Percentiles rank a stretch among this genome's conserved stretches.
Evolutionary conservation across 2,329 filamentous ascomycete species (phyloP).

Genomic region (Ustilaginoidea virens): DNA sequence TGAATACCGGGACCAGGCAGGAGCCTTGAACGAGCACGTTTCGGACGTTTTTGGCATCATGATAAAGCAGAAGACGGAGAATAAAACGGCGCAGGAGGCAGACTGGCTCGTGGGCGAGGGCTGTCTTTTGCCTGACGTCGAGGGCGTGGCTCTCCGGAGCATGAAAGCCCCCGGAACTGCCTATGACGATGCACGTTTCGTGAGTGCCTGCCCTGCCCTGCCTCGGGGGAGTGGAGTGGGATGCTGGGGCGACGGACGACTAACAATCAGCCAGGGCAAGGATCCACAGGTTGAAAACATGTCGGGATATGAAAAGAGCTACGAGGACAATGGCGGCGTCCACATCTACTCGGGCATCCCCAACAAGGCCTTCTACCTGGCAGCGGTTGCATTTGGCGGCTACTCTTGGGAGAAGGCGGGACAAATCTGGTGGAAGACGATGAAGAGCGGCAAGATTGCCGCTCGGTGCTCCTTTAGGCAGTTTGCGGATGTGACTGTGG

Average conservation of each 20-base stretch:
- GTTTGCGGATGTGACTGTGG: conserved; percentile 32
- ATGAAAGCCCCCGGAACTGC: conserved; percentile 39
- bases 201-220: too few relatives aligned
- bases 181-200: conserved; percentile 34
- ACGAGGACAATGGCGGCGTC: conserved; percentile 35
- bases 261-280: conserved; percentile 22
- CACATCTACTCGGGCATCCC: conserved; percentile 42
- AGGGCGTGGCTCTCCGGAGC: conserved; percentile 34
- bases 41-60: conserved; percentile 42
- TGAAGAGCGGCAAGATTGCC: conserved; percentile 26
- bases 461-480: conserved; percentile 27
- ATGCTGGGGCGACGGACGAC: not conserved
- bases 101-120: conserved; percentile 41
- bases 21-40: conserved; percentile 40
- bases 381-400: conserved; percentile 30
- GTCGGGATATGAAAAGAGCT: conserved; percentile 22
- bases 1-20: conserved; percentile 33
- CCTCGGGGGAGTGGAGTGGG: too few relatives aligned
- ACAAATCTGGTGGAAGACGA: conserved; percentile 35
- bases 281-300: conserved; percentile 37
- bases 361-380: conserved; percentile 40
- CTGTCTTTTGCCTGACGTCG: conserved; percentile 33
- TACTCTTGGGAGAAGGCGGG: conserved; percentile 38
- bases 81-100: conserved; percentile 27
- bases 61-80: conserved; percentile 35